Base-by-base conservation (phyloP, 768 basidiomycete species). In the Trametes villosa region DNA sequence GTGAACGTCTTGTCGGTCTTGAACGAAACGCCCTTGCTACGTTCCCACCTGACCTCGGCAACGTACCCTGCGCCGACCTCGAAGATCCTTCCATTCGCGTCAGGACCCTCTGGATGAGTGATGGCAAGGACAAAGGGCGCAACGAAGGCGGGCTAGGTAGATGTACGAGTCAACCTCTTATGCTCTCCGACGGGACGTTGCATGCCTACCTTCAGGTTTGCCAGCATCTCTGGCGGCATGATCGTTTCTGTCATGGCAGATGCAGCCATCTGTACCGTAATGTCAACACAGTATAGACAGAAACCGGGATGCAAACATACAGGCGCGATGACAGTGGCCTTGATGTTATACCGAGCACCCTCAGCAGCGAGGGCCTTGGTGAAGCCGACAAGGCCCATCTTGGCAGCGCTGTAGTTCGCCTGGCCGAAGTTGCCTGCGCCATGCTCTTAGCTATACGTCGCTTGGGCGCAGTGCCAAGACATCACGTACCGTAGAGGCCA, bases 401-500 rank as follows among this genome's bases (percentile, higher is more conserved):
- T 98, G 2, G 96, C 96, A 2, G 96, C 94, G 47, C 94, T 95
- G 75, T 98, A 99, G 74, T 98, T 99, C 13, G 94, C 88, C 75
- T 98, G 96, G 11, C 97, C 97, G 71, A 96, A 92, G 78, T 96
- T 98, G 9, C 94, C 91, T 92, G 62, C 12, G 30, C 26, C 27
- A 29, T 15, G 33, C 33, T 44, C 24, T 62, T 6, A 48, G n/a
- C 26, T 8, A 7, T 6, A 4, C 9, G 9, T 18, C 15, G 17
- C 2, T 6, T 22, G 33, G 18, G 5, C 17, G 26, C 44, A 3
- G 18, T 22, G 26, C 7, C 11, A 20, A 57, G 24, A 18, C 9
- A 27, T 8, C 2, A 71, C 83, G 38, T 57, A 91, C 92, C 95
- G 68, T 96, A 96, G 33, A 98, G 77, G 7, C 96, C 96, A 60